Evolutionary conservation across 306 rosid species (phyloP).

Genomic region (Ormosia semicastrata): DNA sequence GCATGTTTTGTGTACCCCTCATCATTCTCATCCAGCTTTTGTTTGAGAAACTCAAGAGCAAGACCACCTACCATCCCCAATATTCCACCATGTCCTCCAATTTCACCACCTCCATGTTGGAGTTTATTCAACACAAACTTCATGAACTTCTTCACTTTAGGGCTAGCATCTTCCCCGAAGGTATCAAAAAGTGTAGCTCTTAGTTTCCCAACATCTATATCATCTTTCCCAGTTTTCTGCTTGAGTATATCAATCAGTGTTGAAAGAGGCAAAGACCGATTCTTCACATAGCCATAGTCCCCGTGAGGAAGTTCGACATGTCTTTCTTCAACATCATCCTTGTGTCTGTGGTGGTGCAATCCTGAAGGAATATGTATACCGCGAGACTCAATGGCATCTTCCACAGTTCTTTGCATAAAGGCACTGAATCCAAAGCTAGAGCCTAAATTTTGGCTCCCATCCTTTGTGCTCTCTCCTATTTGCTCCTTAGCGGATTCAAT

Average conservation of each 20-base stretch:
- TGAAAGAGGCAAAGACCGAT: slow-evolving; percentile 54
- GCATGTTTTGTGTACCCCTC: slow-evolving; percentile 51
- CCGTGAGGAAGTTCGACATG: slow-evolving; percentile 35
- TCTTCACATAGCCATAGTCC: slow-evolving; percentile 40
- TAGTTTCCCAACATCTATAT: slow-evolving; percentile 66
- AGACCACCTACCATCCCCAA: slow-evolving; percentile 58
- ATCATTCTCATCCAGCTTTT: slow-evolving; percentile 44
- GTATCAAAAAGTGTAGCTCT: slow-evolving; percentile 61
- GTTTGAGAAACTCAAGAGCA: slow-evolving; percentile 59
- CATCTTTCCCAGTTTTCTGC: slow-evolving; percentile 68
- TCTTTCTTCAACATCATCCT: slow-evolving; percentile 29
- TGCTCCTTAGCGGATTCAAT: slow-evolving; percentile 67
- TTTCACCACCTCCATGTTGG: slow-evolving; percentile 27
- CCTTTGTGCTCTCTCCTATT: slow-evolving; percentile 70
- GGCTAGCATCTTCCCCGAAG: slow-evolving; percentile 75
- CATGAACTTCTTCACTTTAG: slow-evolving; percentile 81
- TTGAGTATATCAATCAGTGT: slow-evolving; percentile 67
- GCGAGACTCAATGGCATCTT: slow-evolving; percentile 42
- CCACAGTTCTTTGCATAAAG: slow-evolving; percentile 41
- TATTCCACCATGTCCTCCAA: slow-evolving; percentile 39
- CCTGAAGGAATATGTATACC: slow-evolving; percentile 47
- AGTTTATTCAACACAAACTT: slow-evolving; percentile 53
- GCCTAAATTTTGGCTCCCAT: neutral
- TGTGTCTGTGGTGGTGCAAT: neutral
- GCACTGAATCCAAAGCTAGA: slow-evolving; percentile 38